Percentiles rank a stretch among this genome's conserved stretches.
Conservation (phyloP, 768 basidiomycete genomes). For the Leucocoprinus birnbaumii region DNA sequence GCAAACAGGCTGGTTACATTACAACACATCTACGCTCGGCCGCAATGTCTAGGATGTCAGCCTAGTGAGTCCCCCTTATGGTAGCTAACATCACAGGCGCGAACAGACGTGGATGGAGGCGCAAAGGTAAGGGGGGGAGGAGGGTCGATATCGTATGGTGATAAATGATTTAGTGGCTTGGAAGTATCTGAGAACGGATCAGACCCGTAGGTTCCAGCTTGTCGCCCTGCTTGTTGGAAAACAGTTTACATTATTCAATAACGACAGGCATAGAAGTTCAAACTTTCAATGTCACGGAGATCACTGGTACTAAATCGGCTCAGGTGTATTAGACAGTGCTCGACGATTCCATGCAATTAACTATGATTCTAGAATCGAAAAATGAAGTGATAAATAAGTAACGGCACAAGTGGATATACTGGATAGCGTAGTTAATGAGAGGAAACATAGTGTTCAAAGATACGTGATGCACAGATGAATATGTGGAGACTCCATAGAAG, state of each 20-base stretch:
- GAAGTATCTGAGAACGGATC: no score
- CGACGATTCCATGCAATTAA: not conserved
- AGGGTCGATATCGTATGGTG: not conserved
- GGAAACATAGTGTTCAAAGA: not conserved
- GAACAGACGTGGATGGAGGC: not conserved
- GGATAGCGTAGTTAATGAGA: not conserved
- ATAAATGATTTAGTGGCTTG: no score
- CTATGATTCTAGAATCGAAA: no score
- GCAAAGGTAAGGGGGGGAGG: not conserved
- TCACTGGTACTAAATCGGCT: slow-evolving; percentile 49
- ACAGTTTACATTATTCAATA: no score
- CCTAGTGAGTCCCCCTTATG: not conserved
- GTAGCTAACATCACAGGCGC: not conserved
- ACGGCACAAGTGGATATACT: not conserved
- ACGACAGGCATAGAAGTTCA: no score
- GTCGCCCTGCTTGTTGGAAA: no score
- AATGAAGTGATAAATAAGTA: not conserved
- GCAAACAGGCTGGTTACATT: not conserved
- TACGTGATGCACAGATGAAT: no score
- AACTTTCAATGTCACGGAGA: slow-evolving; percentile 79
- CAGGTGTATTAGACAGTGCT: not conserved
- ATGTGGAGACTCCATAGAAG: no score
- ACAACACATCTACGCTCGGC: not conserved
- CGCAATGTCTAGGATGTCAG: not conserved
- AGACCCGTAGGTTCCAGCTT: no score